Evolutionary conservation across 75 land plant species (phyloP).

Genomic region (Pseudotsuga menziesii): DNA sequence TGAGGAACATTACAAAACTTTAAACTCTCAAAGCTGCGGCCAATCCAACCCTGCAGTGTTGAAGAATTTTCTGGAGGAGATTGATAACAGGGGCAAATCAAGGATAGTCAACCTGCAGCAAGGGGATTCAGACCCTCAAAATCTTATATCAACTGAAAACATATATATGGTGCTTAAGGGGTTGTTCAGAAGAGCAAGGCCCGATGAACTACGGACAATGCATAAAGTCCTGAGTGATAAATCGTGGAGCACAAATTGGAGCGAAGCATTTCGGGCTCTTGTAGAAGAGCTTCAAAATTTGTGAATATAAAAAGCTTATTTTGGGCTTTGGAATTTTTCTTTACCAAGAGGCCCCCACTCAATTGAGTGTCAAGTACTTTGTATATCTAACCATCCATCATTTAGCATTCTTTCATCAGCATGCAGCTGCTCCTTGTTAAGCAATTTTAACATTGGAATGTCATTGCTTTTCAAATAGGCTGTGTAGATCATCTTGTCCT

Average conservation of each 20-base stretch:
- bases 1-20: not conserved
- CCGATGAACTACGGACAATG: slow-evolving; percentile 40
- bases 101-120: not conserved
- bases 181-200: slow-evolving; percentile 46
- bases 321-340: not conserved
- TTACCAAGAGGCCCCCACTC: not conserved
- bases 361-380: not conserved
- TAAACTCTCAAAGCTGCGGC: not conserved
- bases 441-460: not conserved
- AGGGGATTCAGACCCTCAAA: not conserved
- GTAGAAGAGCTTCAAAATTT: slow-evolving; percentile 29
- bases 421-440: slow-evolving; percentile 1
- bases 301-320: slow-evolving; percentile 3
- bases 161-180: slow-evolving; percentile 24
- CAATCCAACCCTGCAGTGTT: slow-evolving; percentile 17
- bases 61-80: slow-evolving; percentile 10
- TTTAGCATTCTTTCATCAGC: slow-evolving; percentile 4
- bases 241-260: slow-evolving; percentile 2
- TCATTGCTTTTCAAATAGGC: not conserved
- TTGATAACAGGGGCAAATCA: not conserved
- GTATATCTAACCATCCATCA: slow-evolving; percentile 3
- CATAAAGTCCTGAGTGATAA: slow-evolving; percentile 16
- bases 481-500: not conserved
- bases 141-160: not conserved
- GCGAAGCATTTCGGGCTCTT: slow-evolving; percentile 13